Evolutionary conservation across 225 moss, liverwort and hornwort genomes (phyloP).

Genomic region (Neckera pumila): DNA sequence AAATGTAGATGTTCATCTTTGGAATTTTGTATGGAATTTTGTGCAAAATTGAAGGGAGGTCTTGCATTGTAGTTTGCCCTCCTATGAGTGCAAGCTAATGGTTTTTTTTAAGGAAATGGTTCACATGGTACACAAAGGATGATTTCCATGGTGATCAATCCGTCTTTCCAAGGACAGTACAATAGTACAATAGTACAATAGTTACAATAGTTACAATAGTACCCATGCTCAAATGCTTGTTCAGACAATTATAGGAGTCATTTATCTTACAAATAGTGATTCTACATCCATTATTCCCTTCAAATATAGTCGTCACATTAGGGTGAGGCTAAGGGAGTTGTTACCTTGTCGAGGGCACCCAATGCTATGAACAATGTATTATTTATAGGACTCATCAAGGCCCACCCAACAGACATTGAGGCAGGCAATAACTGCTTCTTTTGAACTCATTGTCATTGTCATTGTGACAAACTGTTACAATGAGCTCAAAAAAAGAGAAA

Average conservation of each 20-base stretch:
- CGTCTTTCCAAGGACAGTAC: accelerated
- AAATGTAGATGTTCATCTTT: neutral
- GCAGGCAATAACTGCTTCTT: too few species aligned
- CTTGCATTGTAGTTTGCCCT: neutral
- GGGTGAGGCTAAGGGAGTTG: neutral
- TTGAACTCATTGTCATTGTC: too few species aligned
- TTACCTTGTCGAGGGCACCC: neutral
- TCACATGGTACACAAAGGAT: accelerated
- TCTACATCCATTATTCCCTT: neutral
- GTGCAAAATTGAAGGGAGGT: too few species aligned
- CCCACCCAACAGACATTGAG: too few species aligned
- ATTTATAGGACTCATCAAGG: too few species aligned
- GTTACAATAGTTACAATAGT: too few species aligned
- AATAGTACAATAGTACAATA: too few species aligned
- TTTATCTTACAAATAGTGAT: neutral
- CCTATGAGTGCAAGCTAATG: neutral
- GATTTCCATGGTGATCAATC: accelerated
- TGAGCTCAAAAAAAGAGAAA: too few species aligned
- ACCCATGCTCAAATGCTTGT: neutral
- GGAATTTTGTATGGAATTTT: neutral
- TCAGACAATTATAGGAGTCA: neutral
- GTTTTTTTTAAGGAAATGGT: neutral
- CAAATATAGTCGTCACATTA: neutral
- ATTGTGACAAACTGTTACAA: too few species aligned
- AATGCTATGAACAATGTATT: neutral